Evolutionary conservation across 108 stramenopile genomes (phyloP).

Genomic region (Conticribra guillardii): DNA sequence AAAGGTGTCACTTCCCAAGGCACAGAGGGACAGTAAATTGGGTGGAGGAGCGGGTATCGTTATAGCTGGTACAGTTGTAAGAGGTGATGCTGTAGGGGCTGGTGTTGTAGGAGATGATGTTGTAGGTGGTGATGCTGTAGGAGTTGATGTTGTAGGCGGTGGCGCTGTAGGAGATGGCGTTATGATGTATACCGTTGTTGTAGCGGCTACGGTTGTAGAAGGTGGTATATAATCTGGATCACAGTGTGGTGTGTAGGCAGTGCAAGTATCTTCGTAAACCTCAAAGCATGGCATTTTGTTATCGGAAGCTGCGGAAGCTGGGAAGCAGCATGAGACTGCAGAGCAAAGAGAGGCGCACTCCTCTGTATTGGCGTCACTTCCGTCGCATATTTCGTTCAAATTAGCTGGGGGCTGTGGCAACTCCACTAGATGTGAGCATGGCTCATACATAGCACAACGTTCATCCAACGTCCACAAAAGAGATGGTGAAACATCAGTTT

Average conservation of each 20-base stretch:
- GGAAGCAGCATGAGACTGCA: conserved; percentile 16
- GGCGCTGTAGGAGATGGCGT: background rate
- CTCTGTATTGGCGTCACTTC: background rate
- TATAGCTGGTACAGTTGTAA: background rate
- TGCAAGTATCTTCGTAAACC: background rate
- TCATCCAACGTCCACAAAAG: background rate
- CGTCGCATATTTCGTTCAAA: conserved; percentile 8
- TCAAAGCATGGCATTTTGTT: background rate
- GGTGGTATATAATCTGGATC: background rate
- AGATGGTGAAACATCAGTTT: background rate
- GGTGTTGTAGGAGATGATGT: background rate
- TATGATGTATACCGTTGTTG: no score
- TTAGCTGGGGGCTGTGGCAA: conserved; percentile 12
- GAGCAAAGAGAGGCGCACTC: conserved; percentile 7
- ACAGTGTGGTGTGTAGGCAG: conserved; percentile 7
- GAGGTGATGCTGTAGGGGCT: background rate
- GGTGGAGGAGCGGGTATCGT: conserved; percentile 10
- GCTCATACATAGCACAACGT: background rate
- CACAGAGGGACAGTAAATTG: conserved; percentile 4
- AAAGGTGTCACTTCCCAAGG: conserved; percentile 10
- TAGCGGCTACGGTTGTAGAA: conserved; percentile 4
- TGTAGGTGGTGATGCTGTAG: background rate
- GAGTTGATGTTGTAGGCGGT: background rate
- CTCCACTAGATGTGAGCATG: conserved; percentile 6
- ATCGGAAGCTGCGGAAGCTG: background rate